Percentiles rank a stretch among this genome's conserved stretches.
phyloP scores from a whole-genome alignment of 805 yeast species.

The Komagataella populi region DNA sequence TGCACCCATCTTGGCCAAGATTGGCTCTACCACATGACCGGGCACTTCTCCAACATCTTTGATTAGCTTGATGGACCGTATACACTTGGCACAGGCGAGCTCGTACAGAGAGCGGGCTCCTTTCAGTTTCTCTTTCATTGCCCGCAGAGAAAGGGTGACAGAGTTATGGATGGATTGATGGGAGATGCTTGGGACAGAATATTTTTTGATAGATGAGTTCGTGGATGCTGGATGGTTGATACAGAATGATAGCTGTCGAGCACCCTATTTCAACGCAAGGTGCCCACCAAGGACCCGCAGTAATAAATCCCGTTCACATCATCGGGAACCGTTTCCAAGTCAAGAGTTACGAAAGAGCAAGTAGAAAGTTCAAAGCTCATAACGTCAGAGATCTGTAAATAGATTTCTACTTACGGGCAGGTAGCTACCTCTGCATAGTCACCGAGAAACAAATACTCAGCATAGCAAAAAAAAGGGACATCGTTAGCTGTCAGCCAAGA shows the following conservation, averaged over 20 bases:
- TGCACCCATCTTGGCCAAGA: constrained; percentile 28
- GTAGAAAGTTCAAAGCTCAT: constrained; percentile 74
- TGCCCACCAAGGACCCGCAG: constrained; percentile 20
- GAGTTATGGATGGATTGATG: no score
- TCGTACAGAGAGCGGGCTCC: constrained; percentile 14
- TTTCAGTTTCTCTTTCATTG: background rate
- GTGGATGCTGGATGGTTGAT: background rate
- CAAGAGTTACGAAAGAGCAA: constrained; percentile 69
- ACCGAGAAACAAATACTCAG: no score
- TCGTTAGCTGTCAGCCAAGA: no score
- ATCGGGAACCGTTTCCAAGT: constrained; percentile 71
- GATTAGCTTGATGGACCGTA: constrained; percentile 16
- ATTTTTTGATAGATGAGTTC: background rate
- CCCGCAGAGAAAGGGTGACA: no score
- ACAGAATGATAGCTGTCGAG: background rate
- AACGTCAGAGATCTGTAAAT: constrained; percentile 25
- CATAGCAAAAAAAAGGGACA: no score
- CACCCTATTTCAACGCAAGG: constrained; percentile 36
- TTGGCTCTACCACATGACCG: constrained; percentile 33
- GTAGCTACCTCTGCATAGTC: no score
- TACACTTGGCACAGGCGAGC: constrained; percentile 14
- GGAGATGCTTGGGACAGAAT: background rate
- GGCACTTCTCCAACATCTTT: constrained; percentile 20
- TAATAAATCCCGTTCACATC: constrained; percentile 44
- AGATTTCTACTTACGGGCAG: background rate